Conservation (phyloP, 371 early-diverging fungal genomes). For the Synchytrium microbalum region DNA sequence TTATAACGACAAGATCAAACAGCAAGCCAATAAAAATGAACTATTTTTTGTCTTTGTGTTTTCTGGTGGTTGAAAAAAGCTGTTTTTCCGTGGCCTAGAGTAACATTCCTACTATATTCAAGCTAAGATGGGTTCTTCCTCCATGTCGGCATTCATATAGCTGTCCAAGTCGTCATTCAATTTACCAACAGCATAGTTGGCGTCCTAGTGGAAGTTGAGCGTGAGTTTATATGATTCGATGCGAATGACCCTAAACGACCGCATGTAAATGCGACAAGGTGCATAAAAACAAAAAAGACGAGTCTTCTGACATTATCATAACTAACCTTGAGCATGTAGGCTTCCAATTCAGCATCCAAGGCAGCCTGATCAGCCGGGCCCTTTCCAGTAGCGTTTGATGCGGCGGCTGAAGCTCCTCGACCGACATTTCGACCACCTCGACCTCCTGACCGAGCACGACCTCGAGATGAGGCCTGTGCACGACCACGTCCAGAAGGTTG, state of each 20-base stretch:
- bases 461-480: neutral
- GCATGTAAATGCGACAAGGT: no score
- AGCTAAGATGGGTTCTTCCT: neutral
- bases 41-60: no score
- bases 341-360: neutral
- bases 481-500: neutral
- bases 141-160: conserved; percentile 1
- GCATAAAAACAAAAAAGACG: no score
- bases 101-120: neutral
- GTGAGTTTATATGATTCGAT: neutral
- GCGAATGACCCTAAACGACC: neutral
- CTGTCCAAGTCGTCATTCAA: neutral
- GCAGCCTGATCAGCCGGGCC: conserved; percentile 2
- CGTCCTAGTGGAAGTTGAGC: neutral
- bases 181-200: neutral
- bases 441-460: neutral
- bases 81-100: neutral
- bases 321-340: neutral
- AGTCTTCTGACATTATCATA: no score
- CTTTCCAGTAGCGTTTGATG: no score
- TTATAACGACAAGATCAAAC: no score
- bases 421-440: neutral
- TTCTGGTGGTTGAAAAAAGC: neutral
- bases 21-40: no score
- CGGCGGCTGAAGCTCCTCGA: neutral